Evolutionary conservation across 768 basidiomycete species (phyloP), one percentile per base, ranked within the genome.

Genomic region (Boletus subparvulus): DNA sequence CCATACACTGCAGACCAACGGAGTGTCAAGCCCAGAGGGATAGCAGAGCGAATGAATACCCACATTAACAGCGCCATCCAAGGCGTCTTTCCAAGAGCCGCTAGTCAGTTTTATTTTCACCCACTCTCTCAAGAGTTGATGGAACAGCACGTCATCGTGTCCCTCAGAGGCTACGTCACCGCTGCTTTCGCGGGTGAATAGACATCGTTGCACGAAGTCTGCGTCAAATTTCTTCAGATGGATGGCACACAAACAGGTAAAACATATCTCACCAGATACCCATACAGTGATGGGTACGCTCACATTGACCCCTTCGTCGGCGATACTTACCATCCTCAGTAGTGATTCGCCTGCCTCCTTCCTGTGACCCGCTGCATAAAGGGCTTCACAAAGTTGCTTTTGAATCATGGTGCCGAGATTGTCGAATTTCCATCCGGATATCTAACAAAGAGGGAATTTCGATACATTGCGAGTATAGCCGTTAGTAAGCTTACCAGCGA

Each of bases 61-160:
- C 43, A 60, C 62, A 4, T 1, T n/a, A 10, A 9, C 35, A 7
- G 61, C 16, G 3, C 35, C 14, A 39, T 9, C 16, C 24, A 62
- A 17, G n/a, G 51, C 52, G 9, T 39, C 50, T 17, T 55, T 41
- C 62, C 62, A 63, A 6, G 54, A 41, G 6, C 28, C 8, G 17
- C n/a, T 24, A 0, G 16, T 13, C 26, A 64, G 17, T 24, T 30
- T 54, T 13, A 49, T 14, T 21, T 42, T 54, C 2, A 40, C 19
- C 63, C 61, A 64, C 24, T 35, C 54, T 35, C 16, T 42, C 37
- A 61, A 41, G 16, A 63, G 49, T 12, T 35, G 21, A 13, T 16
- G 30, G 8, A 28, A 12, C 21, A 8, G 30, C 9, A 13, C 19
- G 14, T 33, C 24, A 26, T 33, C 14, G 16, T 26, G 26, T 28